Base-by-base conservation (phyloP, 768 basidiomycete genomes). In the Leccinum disarticulatum region DNA sequence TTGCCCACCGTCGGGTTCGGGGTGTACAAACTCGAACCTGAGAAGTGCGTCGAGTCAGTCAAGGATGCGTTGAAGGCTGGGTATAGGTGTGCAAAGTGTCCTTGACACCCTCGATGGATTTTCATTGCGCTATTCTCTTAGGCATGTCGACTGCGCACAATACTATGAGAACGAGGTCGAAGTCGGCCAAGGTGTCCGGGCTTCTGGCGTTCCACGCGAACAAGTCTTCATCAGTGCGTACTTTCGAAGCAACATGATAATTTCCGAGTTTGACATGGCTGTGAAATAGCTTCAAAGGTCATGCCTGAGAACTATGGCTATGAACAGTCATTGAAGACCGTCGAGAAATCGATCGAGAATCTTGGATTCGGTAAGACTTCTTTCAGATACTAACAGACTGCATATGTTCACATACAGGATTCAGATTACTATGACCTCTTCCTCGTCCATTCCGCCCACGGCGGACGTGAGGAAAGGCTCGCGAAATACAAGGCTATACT, bases 391-490 rank as follows among this genome's bases (percentile, higher is more conserved):
- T 31, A 28, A 11, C 17, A 31, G 10, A n/a, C 1, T 43, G 22
- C 6, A n/a, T 8, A 35, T 36, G 11, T 15, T 8, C 30, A 62
- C 47, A 28, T 35, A 30, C 38, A 13, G 8, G 8, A 22, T 63
- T 11, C 54, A 80, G 79, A 69, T 43, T 81, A 80, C 51, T 75
- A 79, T 61, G 81, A 81, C 64, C 71, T 83, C 35, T 81, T 76
- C 63, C 75, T 83, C 9, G 73, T 82, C 33, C 82, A 83, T 60
- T 73, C 77, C 36, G 77, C 81, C 0, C 61, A 70, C 35, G 72
- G 74, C 1, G 80, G 80, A 4, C 75, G 63, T 35, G 71, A 70
- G 19, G 69, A 68, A 28, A 74, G 81, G 15, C 65, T 82, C 10
- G 68, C 70, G 38, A 78, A 70, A 14, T 83, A 79, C 67, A 74